Percentiles rank a stretch among this genome's conserved stretches.
These are phyloP conservation scores for Poterioochromonas sp. DNA, from an alignment of 352 stramenopile species.

Conservation along the genomic window DNA sequence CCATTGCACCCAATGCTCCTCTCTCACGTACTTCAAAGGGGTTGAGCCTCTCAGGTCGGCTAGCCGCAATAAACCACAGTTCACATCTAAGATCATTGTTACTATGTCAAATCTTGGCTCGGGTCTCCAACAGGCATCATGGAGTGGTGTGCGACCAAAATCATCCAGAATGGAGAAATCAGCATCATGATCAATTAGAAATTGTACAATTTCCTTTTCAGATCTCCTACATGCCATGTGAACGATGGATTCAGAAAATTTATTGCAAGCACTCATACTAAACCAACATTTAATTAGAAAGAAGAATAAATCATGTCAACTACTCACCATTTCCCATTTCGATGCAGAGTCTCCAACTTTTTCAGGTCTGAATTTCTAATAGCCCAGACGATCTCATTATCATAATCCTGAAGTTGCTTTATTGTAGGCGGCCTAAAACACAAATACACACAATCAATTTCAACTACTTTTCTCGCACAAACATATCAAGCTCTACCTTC, in stretches of 20 bases:
- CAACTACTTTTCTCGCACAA: too few species aligned
- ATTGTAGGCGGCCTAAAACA: neutral
- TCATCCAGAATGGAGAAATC: conserved; percentile 52
- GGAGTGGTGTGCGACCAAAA: conserved; percentile 60
- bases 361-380: conserved; percentile 1
- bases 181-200: conserved; percentile 49
- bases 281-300: neutral
- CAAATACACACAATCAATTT: neutral
- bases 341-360: neutral
- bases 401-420: conserved; percentile 17
- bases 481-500: too few species aligned
- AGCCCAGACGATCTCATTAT: neutral
- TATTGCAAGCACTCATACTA: conserved; percentile 51
- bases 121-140: conserved; percentile 62
- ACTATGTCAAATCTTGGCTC: conserved; percentile 55
- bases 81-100: conserved; percentile 51
- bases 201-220: conserved; percentile 46
- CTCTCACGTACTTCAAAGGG: conserved; percentile 57
- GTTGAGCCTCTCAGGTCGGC: conserved; percentile 56
- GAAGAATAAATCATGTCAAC: neutral
- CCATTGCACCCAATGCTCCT: conserved; percentile 31
- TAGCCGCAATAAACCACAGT: conserved; percentile 52
- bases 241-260: conserved; percentile 60
- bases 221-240: conserved; percentile 59
- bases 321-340: neutral